Conservation (phyloP, 257 asterid species). For the Leonotis leonurus region DNA sequence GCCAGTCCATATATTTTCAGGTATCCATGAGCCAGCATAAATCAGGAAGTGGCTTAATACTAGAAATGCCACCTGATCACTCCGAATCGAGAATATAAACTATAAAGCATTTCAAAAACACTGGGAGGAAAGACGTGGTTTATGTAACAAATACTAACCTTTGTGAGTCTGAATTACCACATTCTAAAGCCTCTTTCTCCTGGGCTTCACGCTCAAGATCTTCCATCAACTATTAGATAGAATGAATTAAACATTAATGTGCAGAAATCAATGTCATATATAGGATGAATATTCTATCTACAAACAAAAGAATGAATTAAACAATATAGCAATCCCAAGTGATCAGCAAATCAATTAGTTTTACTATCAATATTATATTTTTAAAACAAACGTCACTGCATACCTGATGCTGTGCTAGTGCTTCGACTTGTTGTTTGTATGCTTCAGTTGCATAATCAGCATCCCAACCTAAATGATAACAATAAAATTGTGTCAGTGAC, state of each 20-base stretch:
- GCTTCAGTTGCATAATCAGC: constrained; percentile 93
- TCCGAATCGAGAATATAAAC: background rate
- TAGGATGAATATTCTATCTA: background rate
- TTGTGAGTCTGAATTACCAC: constrained; percentile 47
- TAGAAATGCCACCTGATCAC: constrained; percentile 2
- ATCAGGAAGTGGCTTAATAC: background rate
- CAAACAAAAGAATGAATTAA: background rate
- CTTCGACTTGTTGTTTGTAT: constrained; percentile 87
- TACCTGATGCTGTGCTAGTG: constrained; percentile 89
- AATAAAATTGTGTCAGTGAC: constrained; percentile 8
- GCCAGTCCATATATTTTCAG: background rate
- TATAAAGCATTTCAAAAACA: constrained; percentile 6
- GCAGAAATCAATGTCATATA: background rate
- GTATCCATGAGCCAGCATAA: background rate
- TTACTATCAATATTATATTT: constrained; percentile 1
- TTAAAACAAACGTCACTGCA: constrained; percentile 3
- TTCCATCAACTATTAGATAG: constrained; percentile 43
- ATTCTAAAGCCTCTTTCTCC: constrained; percentile 82
- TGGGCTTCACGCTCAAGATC: constrained; percentile 83
- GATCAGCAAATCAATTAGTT: background rate
- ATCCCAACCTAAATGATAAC: constrained; percentile 78
- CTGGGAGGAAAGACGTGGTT: background rate
- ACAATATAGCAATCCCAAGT: constrained; percentile 9
- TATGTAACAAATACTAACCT: constrained; percentile 35
- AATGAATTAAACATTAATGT: too few relatives aligned